phyloP scores from a whole-genome alignment of 768 basidiomycete species.

The Rubroboletus pulcherrimus region DNA sequence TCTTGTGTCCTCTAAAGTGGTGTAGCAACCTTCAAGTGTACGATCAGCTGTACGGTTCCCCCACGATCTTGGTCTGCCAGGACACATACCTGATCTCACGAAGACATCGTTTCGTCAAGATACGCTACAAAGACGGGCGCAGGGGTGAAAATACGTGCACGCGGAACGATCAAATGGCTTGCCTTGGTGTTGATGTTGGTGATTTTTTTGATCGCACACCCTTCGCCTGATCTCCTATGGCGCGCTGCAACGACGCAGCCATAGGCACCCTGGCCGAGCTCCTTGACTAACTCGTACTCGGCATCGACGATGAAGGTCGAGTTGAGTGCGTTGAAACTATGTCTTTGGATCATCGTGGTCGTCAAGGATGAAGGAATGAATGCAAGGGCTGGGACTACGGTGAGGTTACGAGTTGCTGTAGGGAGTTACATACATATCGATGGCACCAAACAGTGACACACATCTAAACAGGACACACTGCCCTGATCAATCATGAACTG shows the following conservation, averaged over 20 bases:
- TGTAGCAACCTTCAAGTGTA: constrained; percentile 66
- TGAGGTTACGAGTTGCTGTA: constrained; percentile 3
- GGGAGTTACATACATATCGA: constrained; percentile 23
- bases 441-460: constrained; percentile 30
- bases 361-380: constrained; percentile 4
- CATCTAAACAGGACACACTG: constrained; percentile 10
- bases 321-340: constrained; percentile 79
- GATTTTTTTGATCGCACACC: constrained; percentile 95
- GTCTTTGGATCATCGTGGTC: constrained; percentile 55
- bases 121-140: constrained; percentile 50
- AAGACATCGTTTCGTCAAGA: constrained; percentile 94
- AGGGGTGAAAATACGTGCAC: constrained; percentile 12
- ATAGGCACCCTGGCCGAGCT: constrained; percentile 94
- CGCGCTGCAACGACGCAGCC: constrained; percentile 87
- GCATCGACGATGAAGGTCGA: constrained; percentile 85
- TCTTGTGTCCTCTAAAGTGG: constrained; percentile 99
- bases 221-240: constrained; percentile 79
- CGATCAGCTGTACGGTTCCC: constrained; percentile 12
- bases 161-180: constrained; percentile 11
- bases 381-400: not conserved
- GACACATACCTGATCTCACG: constrained; percentile 80
- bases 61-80: not conserved
- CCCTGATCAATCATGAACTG: not conserved
- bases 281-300: constrained; percentile 93
- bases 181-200: constrained; percentile 91